Base-by-base conservation (phyloP, 495 filamentous ascomycete species). In the Xylaria acuta region DNA sequence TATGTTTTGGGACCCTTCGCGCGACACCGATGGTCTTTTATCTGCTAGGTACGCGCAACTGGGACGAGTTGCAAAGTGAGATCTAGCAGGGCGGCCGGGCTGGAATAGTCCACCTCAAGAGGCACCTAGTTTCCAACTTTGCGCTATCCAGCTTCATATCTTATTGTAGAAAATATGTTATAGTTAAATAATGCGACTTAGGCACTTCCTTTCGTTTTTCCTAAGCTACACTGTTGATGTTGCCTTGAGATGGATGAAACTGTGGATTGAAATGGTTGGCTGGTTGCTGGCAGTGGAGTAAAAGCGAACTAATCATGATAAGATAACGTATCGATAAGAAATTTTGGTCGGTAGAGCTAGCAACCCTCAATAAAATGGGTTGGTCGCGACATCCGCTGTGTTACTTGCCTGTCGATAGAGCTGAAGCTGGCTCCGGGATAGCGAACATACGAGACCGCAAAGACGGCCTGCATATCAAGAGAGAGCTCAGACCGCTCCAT, bases 311-410 rank as follows among this genome's bases (percentile, higher is more conserved):
- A 2, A 18, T 5, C 11, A 16, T 16, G 60, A 64, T 64, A 64
- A 64, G 60, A 64, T 64, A 65, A 41, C 34, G 22, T 72, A 67
- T 72, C 70, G 70, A 72, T 72, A 72, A 72, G n/a, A 72, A 72
- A 67, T 72, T 72, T 72, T 72, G 70, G 70, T n/a, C 32, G 18
- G 45, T 8, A 67, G 63, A 56, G 58, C 68, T 64, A 71, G 45
- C 59, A 56, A 70, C 67, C 51, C 60, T 11, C 43, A 34, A 53
- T 25, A 32, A 60, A 53, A 49, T 53, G 20, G n/a, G 38, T 54
- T 4, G 7, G 45, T 12, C n/a, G 69, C 69, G 45, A 51, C 63
- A 67, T 67, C 62, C 70, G 67, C 63, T 59, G 36, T 16, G 12
- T 30, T 36, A 47, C 63, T 65, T 56, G 69, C 38, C 47, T 30